A percentile compares a stretch with the other conserved stretches of the same genome.
Evolutionary conservation across 208 protist genomes (phyloP).

Genomic region (Crithidia expoeki): DNA sequence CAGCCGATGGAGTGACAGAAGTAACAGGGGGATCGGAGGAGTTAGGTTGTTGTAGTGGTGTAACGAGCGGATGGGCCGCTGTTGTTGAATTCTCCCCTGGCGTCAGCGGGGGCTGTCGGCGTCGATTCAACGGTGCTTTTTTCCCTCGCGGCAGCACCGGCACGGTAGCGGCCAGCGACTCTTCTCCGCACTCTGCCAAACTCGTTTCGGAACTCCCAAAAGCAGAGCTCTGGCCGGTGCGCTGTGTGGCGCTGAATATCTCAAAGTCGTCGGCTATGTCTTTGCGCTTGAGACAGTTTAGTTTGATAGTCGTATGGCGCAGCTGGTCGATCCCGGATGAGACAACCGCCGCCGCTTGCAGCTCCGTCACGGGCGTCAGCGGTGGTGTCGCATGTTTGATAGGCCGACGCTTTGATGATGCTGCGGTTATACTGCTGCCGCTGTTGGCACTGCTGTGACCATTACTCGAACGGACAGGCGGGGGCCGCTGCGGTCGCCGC

Average conservation of each 20-base stretch:
- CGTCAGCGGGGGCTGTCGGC: neutral
- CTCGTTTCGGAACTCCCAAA: conserved; percentile 27
- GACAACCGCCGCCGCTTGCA: neutral
- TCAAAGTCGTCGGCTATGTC: conserved; percentile 77
- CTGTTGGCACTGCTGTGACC: neutral
- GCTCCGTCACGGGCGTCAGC: neutral
- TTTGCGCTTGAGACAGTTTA: conserved; percentile 80
- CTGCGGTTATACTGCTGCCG: neutral
- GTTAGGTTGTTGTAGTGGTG: neutral
- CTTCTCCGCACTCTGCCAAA: conserved; percentile 24
- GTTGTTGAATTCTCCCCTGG: neutral
- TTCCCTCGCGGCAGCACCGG: conserved; percentile 27
- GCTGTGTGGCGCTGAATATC: conserved; percentile 52
- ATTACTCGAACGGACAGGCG: neutral
- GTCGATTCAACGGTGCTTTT: neutral
- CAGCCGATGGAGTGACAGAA: neutral
- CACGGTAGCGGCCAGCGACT: conserved; percentile 40
- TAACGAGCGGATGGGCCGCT: neutral
- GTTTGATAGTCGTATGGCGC: conserved; percentile 66
- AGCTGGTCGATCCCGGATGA: conserved; percentile 23
- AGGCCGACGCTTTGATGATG: neutral
- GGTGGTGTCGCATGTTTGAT: conserved; percentile 8
- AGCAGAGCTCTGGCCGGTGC: conserved; percentile 6
- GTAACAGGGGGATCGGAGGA: neutral
- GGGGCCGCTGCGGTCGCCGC: conserved; percentile 7